Evolutionary conservation across 1,284 basidiomycete species (phyloP), one percentile per base, ranked within the genome.

Genomic region (Porodaedalea pini): DNA sequence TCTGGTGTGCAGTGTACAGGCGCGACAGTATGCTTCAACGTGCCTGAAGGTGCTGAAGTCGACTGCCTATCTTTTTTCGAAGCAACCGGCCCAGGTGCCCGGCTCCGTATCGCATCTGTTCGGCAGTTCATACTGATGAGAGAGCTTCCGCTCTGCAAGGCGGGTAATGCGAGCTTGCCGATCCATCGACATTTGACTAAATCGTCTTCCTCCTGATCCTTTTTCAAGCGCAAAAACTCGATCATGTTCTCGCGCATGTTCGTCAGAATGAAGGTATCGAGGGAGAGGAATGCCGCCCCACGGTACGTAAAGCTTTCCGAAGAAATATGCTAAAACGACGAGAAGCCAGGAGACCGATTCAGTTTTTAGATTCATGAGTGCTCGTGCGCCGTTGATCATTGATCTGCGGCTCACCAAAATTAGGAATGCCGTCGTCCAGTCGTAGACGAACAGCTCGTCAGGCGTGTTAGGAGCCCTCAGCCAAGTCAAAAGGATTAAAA

Each of bases 401-500:
- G 71, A 21, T 71, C 58, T 32, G 52, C 39, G 48, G n/a, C 57
- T 48, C 39, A 61, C 59, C 31, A 23, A 15, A 43, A 60, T 51
- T 8, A 48, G 49, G 32, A 21, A 34, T n/a, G 27, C 54, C 17
- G 27, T 52, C 34, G 32, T 52, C 58, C 58, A 60, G 40, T 60
- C 49, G 43, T 56, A 60, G 15, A 60, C 54, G 32, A 52, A 60
- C 29, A 60, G 48, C 54, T 60, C 58, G 44, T 60, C 58, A 4
- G 43, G 29, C 15, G 36, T 32, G 32, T 51, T 53, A n/a, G 58
- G 58, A 54, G 60, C 59, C 23, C 58, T 52, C 4, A 64, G 63
- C 54, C 66, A 66, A 17, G 72, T 70, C 15, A 76, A 66, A 17
- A 79, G 64, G 2, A 81, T 69, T 7, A 74, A 74, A 6, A 81